Conservation (phyloP, 495 filamentous ascomycete species). For the Tuber brumale region DNA sequence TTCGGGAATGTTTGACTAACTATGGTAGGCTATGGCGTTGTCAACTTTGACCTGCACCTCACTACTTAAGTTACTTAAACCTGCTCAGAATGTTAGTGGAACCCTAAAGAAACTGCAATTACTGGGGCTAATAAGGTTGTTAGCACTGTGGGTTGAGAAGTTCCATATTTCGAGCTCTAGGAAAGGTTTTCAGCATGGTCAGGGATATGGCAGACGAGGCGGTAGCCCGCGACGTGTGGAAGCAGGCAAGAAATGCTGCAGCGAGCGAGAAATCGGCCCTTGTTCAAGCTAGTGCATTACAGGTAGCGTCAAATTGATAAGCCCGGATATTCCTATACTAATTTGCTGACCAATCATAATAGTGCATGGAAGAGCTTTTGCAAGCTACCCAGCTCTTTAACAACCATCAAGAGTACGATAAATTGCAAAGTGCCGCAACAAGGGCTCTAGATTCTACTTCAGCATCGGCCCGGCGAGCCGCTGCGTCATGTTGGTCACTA, state of each 20-base stretch:
- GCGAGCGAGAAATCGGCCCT: conserved; percentile 73
- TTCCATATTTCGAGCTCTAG: conserved; percentile 71
- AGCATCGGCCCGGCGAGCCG: conserved; percentile 68
- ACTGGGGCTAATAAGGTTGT: neutral
- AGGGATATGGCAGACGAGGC: conserved; percentile 71
- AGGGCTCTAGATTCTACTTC: conserved; percentile 77
- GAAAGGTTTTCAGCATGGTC: conserved; percentile 67
- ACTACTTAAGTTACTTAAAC: conserved; percentile 72
- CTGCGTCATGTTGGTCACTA: conserved; percentile 76
- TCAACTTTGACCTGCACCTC: conserved; percentile 65
- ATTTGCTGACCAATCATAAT: conserved; percentile 13
- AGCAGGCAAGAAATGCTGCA: conserved; percentile 71
- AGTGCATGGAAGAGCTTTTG: conserved; percentile 68
- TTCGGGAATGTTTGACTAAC: conserved; percentile 16
- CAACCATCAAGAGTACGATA: conserved; percentile 87
- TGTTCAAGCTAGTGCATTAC: conserved; percentile 60
- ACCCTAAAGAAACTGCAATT: neutral
- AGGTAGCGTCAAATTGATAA: conserved; percentile 19
- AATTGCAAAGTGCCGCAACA: conserved; percentile 67
- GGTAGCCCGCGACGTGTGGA: conserved; percentile 87
- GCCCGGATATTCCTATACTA: neutral
- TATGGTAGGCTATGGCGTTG: conserved; percentile 57
- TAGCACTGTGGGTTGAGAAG: conserved; percentile 68
- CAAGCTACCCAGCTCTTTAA: conserved; percentile 72
- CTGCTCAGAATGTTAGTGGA: conserved; percentile 55